These are phyloP conservation scores for Fusarium albidum DNA, from an alignment of 2,329 filamentous ascomycete species.

Conservation along the genomic window DNA sequence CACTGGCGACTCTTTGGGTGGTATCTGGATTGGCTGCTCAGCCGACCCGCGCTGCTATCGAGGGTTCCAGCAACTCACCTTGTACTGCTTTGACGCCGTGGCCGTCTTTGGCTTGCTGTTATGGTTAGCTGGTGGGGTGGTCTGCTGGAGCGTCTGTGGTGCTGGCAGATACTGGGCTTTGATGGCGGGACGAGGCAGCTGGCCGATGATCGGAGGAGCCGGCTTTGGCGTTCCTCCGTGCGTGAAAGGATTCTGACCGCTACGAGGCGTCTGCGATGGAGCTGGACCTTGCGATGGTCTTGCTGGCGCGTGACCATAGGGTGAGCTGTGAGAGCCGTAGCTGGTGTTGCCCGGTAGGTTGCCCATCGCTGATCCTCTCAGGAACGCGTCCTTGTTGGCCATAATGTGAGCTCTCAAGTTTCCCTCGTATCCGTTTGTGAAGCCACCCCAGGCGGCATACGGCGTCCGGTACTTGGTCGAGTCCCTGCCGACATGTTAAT, in stretches of 20 bases:
- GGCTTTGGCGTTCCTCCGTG: conserved; percentile 16
- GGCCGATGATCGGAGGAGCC: conserved; percentile 9
- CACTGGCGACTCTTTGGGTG: conserved; percentile 54
- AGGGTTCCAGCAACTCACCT: conserved; percentile 43
- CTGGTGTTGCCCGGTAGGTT: neutral
- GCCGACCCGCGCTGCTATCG: conserved; percentile 37
- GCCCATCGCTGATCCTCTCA: conserved; percentile 38
- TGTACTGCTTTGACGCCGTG: conserved; percentile 41
- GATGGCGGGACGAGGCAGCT: conserved; percentile 27
- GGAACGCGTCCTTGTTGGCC: conserved; percentile 41
- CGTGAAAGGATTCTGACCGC: conserved; percentile 14
- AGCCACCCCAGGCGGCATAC: conserved; percentile 64
- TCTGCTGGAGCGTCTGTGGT: conserved; percentile 12
- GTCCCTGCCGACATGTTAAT: conserved; percentile 51
- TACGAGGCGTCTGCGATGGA: conserved; percentile 1
- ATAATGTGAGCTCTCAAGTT: conserved; percentile 57
- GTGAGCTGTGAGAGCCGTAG: conserved; percentile 4
- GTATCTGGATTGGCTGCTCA: conserved; percentile 44
- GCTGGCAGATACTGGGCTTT: conserved; percentile 32
- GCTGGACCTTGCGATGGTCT: neutral
- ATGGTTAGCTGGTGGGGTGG: conserved; percentile 16
- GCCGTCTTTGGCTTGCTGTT: conserved; percentile 36
- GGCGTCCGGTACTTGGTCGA: conserved; percentile 66
- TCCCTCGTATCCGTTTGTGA: conserved; percentile 69
- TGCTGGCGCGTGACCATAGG: neutral